phyloP scores from a whole-genome alignment of 2,329 filamentous ascomycete species.

The Ceratocystis eucalypticola region DNA sequence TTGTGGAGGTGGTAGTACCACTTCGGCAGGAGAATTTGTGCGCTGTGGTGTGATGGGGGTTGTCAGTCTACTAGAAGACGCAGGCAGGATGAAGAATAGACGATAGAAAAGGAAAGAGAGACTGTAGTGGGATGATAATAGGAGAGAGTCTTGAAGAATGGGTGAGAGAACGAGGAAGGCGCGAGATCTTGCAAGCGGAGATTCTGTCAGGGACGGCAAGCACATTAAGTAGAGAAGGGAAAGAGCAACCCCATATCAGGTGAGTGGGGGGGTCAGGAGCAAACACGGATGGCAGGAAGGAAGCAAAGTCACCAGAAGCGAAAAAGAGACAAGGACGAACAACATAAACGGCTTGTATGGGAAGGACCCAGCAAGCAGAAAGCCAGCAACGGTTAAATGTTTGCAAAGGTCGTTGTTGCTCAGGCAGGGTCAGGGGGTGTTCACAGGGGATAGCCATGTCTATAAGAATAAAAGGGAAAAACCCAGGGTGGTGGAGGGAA shows the following conservation, averaged over 20 bases:
- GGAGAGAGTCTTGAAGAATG: background rate
- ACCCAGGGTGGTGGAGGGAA: background rate
- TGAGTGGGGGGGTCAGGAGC: background rate
- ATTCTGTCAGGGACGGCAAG: background rate
- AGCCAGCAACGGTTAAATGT: constrained; percentile 11
- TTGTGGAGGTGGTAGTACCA: background rate
- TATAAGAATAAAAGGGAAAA: background rate
- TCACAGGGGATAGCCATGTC: background rate
- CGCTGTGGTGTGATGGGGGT: background rate
- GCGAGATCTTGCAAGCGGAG: background rate
- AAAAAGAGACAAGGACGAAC: background rate
- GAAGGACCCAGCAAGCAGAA: constrained; percentile 3
- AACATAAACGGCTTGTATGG: constrained; percentile 4
- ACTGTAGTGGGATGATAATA: background rate
- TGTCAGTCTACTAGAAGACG: background rate
- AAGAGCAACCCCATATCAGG: background rate
- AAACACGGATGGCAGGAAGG: constrained; percentile 10
- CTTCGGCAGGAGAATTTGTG: background rate
- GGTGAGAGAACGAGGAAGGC: background rate
- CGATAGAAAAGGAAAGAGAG: background rate
- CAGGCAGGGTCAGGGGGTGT: background rate
- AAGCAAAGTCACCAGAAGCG: constrained; percentile 1
- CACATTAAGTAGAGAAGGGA: constrained; percentile 7
- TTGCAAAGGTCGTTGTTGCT: constrained; percentile 2
- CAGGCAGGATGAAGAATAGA: background rate